Base-by-base conservation (phyloP, 2,329 filamentous ascomycete species). In the Hypoxylon sp. region DNA sequence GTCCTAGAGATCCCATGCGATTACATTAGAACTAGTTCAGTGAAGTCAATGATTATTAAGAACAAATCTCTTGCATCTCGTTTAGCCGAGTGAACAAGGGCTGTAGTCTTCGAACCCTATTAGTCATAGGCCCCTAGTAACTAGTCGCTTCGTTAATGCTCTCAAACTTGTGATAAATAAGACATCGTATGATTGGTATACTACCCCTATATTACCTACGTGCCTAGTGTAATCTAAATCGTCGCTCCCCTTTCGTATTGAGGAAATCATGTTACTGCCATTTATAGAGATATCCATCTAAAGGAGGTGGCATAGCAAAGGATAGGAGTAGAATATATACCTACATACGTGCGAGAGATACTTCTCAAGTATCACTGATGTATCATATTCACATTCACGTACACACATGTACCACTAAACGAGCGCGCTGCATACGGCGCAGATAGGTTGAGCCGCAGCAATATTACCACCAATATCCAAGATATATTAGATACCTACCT, bases 11-110 rank as follows among this genome's bases (percentile, higher is more conserved):
- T 33, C 11, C 22, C 20, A 55, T 58, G 60, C 14, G 8, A 22
- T 44, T 44, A 22, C 14, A 14, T 55, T 53, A 40, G 30, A 48
- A 54, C 53, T 60, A 70, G 49, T 22, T 71, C 35, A 17, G 64
- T 64, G 11, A 58, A 35, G 49, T 58, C 33, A 65, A 64, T 61
- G 40, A 64, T 50, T 33, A 65, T 37, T 17, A 50, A 61, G 37
- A 53, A 53, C 11, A 30, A 35, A 6, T 48, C 11, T 11, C 6
- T 49, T 54, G 13, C 6, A 25, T 31, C 2, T 14, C 37, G 27
- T 46, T 35, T 37, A 11, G 22, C 20, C n/a, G 27, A 7, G 14
- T 25, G 4, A 44, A 22, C 7, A 2, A 22, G 40, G 20, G 8
- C 4, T 25, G 17, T 17, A 13, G 17, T 37, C 35, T 44, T 22